A percentile compares a stretch with the other conserved stretches of the same genome.
Conservation (phyloP, 2,329 filamentous ascomycete genomes). For the Fusarium acutatum region DNA sequence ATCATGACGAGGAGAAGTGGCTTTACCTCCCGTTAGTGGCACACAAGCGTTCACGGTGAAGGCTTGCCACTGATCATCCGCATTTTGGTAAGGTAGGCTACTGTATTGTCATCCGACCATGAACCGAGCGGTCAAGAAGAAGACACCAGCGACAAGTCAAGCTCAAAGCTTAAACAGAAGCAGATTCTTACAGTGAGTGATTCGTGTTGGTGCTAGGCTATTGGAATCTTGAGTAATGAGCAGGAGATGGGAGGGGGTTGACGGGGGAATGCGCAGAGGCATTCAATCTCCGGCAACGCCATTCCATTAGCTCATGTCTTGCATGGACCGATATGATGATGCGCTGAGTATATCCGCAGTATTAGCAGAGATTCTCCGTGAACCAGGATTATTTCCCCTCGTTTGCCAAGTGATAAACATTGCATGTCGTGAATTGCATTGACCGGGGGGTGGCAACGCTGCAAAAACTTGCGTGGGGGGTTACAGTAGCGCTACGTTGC, state of each 20-base stretch:
- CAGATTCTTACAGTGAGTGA: not conserved
- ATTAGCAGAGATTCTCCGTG: not conserved
- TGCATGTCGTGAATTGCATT: not conserved
- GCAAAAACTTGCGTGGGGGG: not conserved
- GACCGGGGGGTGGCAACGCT: constrained; percentile 5
- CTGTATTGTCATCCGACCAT: not conserved
- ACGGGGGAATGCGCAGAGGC: constrained; percentile 15
- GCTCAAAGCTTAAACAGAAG: not conserved
- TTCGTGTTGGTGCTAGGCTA: constrained; percentile 1
- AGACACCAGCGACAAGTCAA: not conserved
- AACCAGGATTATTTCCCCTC: not conserved
- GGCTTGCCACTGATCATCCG: constrained; percentile 3
- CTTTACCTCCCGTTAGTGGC: not conserved
- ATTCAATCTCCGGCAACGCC: constrained; percentile 19
- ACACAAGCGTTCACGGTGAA: not conserved
- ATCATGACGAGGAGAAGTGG: not conserved
- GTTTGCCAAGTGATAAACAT: constrained; percentile 16
- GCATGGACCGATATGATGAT: not conserved
- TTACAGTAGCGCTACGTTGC: constrained; percentile 3
- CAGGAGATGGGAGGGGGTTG: not conserved
- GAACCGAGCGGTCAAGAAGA: not conserved
- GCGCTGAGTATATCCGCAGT: not conserved
- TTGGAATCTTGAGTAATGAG: constrained; percentile 3
- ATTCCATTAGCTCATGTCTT: constrained; percentile 18
- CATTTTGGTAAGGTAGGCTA: not conserved